Conservation (phyloP, 2,329 filamentous ascomycete genomes). For the Pseudopithomyces chartarum region DNA sequence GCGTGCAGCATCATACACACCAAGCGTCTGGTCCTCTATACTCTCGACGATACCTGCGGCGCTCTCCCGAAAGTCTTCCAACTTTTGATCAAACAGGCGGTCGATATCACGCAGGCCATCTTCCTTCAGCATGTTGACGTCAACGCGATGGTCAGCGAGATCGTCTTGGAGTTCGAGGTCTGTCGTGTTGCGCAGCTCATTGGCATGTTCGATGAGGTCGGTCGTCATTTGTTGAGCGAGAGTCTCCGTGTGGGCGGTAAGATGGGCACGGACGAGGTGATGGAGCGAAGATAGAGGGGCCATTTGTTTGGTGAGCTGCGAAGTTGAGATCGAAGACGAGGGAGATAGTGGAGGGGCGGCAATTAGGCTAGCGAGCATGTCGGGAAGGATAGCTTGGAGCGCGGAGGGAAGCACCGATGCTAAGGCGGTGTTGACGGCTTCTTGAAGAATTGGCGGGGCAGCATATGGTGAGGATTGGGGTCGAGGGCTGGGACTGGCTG, state of each 20-base stretch:
- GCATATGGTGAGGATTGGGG: neutral
- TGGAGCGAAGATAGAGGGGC: neutral
- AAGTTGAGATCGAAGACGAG: neutral
- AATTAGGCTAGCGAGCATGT: neutral
- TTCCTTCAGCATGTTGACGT: neutral
- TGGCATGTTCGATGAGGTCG: neutral
- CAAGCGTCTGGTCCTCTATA: neutral
- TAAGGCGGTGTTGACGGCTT: neutral
- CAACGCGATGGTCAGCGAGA: neutral
- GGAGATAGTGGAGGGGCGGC: neutral
- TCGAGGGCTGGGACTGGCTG: neutral
- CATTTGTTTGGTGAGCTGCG: neutral
- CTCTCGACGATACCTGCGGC: neutral
- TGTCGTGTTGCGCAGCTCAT: neutral
- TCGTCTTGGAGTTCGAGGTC: neutral
- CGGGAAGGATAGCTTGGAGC: neutral
- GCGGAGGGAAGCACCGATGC: neutral
- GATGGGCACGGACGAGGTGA: neutral
- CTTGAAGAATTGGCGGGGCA: neutral
- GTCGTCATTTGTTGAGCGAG: neutral
- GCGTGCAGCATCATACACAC: conserved; percentile 1
- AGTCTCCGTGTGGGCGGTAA: neutral
- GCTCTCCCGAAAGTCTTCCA: neutral
- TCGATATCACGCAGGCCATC: neutral
- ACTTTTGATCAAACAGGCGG: neutral